Base-by-base conservation (phyloP, 306 rosid species). In the Mimosa bimucronata region DNA sequence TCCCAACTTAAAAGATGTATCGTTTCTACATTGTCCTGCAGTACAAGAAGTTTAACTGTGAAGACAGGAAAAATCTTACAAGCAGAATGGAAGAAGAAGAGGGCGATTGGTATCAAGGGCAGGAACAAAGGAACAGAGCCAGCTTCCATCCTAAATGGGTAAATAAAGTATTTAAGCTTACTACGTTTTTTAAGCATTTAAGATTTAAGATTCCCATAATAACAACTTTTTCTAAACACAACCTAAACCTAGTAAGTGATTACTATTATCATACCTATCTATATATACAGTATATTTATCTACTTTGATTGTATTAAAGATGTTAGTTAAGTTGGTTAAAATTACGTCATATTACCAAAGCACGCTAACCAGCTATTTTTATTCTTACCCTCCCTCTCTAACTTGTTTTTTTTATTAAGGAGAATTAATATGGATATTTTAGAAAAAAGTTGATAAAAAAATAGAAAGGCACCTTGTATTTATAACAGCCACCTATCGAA, bases 1-100 rank as follows among this genome's bases (percentile, higher is more conserved):
- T 71, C 98, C 97, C 84, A 93, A 76, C 86, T 91, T 95, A 84
- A 95, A 91, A 52, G 91, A 88, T 10, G 83, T 50, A 77, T 86
- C 89, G 68, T 74, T 80, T 77, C 88, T 81, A 58, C 66, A 60
- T 19, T 42, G 79, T 19, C 92, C 97, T 91, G 91, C 64, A 81
- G 5, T 62, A 65, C 44, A 40, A 40, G 62, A 57, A 67, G 29
- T 55, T 71, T 60, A 81, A 74, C 42, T 1, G 5, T 44, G 26
- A 16, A 48, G 15, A 37, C 44, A 10, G 8, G 16, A 28, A 30
- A 12, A 38, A 53, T 34, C 28, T 26, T 18, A 9, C n/a, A 31
- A 23, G 0, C 12, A 21, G 1, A 19, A 38, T 8, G 29, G 37
- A 42, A 8, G 48, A 57, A 57, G 57, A 38, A 3, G 12, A 31